Evolutionary conservation across 1,284 basidiomycete genomes (phyloP).

Genomic region (Earliella scabrosa): DNA sequence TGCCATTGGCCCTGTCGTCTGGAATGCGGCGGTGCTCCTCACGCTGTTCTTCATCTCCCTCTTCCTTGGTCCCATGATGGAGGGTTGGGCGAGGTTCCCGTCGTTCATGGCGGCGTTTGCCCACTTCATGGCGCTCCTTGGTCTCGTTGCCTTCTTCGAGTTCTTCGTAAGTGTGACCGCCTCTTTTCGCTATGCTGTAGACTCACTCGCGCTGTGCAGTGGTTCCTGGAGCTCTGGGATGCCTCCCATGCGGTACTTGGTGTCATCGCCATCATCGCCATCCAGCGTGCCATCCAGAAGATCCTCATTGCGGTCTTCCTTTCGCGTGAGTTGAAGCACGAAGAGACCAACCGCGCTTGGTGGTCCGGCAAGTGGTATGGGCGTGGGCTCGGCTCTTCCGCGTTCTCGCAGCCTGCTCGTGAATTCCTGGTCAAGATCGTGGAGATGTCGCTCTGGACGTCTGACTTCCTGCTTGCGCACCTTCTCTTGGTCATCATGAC

Average conservation of each 20-base stretch:
- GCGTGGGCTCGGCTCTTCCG: conserved; percentile 84
- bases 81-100: conserved; percentile 85
- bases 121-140: conserved; percentile 80
- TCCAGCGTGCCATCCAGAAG: conserved; percentile 93
- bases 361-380: conserved; percentile 99
- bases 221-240: conserved; percentile 98
- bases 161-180: conserved; percentile 76
- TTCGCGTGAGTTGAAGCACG: conserved; percentile 94
- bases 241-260: conserved; percentile 92
- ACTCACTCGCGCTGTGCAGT: conserved; percentile 50
- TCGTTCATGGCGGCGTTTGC: conserved; percentile 90
- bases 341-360: conserved; percentile 96
- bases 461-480: conserved; percentile 86
- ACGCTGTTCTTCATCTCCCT: conserved; percentile 90
- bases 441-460: conserved; percentile 94
- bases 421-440: conserved; percentile 98
- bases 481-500: conserved; percentile 86
- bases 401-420: conserved; percentile 91
- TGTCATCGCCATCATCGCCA: conserved; percentile 82
- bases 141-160: conserved; percentile 90
- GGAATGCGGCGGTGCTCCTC: conserved; percentile 91
- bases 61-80: conserved; percentile 91
- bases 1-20: conserved; percentile 92
- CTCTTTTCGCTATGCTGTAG: neutral
- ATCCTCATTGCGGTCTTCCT: conserved; percentile 92